Conservation (phyloP, 2,329 filamentous ascomycete species). For the Fusarium abutilonis region DNA sequence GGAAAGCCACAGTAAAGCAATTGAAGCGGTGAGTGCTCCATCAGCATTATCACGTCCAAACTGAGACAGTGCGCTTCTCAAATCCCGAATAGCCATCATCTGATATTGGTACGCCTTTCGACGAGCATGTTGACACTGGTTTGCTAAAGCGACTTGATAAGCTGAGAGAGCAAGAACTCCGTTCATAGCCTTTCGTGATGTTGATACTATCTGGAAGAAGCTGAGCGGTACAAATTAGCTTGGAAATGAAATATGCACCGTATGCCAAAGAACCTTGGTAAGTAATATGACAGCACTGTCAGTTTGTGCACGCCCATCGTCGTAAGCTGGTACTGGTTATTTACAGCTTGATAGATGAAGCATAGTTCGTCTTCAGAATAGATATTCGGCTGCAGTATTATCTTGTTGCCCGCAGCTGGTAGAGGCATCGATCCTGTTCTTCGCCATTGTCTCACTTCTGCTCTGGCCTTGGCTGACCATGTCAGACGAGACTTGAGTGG, state of each 20-base stretch:
- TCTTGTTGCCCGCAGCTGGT: conserved; percentile 15
- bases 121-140: conserved; percentile 21
- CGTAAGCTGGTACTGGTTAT: conserved; percentile 22
- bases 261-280: conserved; percentile 14
- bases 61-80: conserved; percentile 12
- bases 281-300: conserved; percentile 23
- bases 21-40: conserved; percentile 21
- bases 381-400: conserved; percentile 22
- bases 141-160: conserved; percentile 24
- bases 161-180: conserved; percentile 24
- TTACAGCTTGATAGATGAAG: conserved; percentile 29
- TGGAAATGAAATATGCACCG: background rate
- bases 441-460: conserved; percentile 32
- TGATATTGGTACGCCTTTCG: conserved; percentile 31
- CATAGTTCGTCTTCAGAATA: conserved; percentile 31
- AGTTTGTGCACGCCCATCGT: conserved; percentile 22
- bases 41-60: conserved; percentile 22
- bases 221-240: background rate
- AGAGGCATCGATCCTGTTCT: conserved; percentile 30
- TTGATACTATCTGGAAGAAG: conserved; percentile 21
- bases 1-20: conserved; percentile 24
- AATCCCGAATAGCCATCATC: conserved; percentile 27
- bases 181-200: conserved; percentile 26
- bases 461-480: conserved; percentile 31
- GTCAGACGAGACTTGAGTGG: conserved; percentile 6